These are phyloP conservation scores for Globisporangium paroecandrum DNA, from an alignment of 352 stramenopile species.

Conservation along the genomic window DNA sequence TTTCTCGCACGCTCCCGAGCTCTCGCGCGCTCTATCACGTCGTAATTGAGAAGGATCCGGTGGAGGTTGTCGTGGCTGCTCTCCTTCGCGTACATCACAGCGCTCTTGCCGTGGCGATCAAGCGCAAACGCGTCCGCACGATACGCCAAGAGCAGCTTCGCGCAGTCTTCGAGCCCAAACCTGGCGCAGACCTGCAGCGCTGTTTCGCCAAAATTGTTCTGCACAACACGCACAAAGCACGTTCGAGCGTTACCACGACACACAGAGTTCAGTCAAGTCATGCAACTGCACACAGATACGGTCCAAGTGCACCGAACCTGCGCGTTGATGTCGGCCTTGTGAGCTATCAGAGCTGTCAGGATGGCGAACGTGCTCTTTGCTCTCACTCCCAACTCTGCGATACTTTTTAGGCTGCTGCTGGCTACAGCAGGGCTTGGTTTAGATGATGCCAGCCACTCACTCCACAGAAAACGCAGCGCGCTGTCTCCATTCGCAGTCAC, in stretches of 20 bases:
- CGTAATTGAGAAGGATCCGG: slow-evolving; percentile 40
- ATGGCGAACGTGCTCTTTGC: slow-evolving; percentile 38
- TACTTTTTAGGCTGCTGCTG: slow-evolving; percentile 24
- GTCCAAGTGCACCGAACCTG: slow-evolving; percentile 29
- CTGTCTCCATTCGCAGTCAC: slow-evolving; percentile 64
- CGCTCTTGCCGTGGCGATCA: slow-evolving; percentile 40
- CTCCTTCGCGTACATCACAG: slow-evolving; percentile 40
- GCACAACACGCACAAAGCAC: background rate
- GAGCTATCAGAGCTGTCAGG: slow-evolving; percentile 31
- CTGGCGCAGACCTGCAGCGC: slow-evolving; percentile 50
- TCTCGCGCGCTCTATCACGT: slow-evolving; percentile 35
- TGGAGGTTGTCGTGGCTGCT: slow-evolving; percentile 31
- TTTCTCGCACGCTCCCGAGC: slow-evolving; percentile 30
- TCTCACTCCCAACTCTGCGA: slow-evolving; percentile 27
- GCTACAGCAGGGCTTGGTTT: slow-evolving; percentile 8
- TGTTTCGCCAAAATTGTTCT: slow-evolving; percentile 70
- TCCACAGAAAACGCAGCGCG: slow-evolving; percentile 64
- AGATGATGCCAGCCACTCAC: slow-evolving; percentile 27
- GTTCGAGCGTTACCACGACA: background rate
- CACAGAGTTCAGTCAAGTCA: background rate
- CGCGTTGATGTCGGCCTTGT: slow-evolving; percentile 41
- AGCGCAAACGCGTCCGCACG: slow-evolving; percentile 27
- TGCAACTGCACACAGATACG: background rate
- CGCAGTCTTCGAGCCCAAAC: slow-evolving; percentile 50
- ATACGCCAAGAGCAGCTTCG: slow-evolving; percentile 47